Base-by-base conservation (phyloP, 805 yeast species). In the Nakazawaea populi region DNA sequence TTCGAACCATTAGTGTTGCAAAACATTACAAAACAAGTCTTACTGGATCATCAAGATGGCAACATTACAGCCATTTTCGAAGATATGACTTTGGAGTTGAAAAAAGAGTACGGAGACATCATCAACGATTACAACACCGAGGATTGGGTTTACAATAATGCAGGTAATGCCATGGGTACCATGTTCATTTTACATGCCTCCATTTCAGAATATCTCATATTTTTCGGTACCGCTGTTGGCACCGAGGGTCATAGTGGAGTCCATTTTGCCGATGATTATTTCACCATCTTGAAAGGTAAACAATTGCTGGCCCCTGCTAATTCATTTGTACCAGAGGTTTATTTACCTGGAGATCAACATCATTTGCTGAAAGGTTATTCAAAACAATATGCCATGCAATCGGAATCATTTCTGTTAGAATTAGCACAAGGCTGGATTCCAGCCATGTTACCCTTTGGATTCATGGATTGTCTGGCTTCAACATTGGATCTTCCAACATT, bases 381-480 rank as follows among this genome's bases (percentile, higher is more conserved):
- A 58, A 89, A 88, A 70, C 99, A 94, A 70, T 94, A 94, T 67
- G 58, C 82, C 30, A 89, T 94, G 96, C 85, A 88, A 1, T 67
- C 79, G 32, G 96, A 86, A 37, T 75, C 87, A 0, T 94, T 83
- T 69, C 97, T 99, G 9, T 72, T 94, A 57, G 99, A 94, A 67
- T 76, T 92, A 61, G 99, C 99, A 6, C 98, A 92, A 72, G 99
- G 99, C 54, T 94, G 96, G 96, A 89, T 94, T 57, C 98, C 99
- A 36, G 85, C 92, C 42, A 94, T 94, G 99, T 76, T 94, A 54
- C 98, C 98, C 24, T 94, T 94, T 66, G 99, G 99, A 0, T 82
- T 92, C 69, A 71, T 88, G 46, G 96, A 89, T 64, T 80, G 86
- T 4, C 61, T 86, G 53, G 77, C 85, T 48, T 85, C 95, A 41